Evolutionary conservation across 352 stramenopile species (phyloP), one percentile per base, ranked within the genome.

Genomic region (Phytophthora hibernalis): DNA sequence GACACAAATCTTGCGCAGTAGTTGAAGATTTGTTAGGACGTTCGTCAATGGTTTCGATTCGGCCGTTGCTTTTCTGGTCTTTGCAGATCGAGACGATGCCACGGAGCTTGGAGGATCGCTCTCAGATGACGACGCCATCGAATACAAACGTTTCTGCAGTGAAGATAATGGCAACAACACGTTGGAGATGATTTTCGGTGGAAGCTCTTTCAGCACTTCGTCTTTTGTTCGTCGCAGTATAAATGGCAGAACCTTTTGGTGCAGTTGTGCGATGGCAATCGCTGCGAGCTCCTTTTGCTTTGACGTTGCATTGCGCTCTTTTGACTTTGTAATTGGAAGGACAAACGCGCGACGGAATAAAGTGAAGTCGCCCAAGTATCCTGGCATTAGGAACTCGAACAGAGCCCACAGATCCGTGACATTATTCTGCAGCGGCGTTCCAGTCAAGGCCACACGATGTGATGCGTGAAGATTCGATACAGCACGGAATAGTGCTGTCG

Each of bases 361-460:
- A 11, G 51, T 13, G 21, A 95, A 97, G 2, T 93, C 89, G 15
- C 97, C 97, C 28, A 99, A 85, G 68, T 98, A 99, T 22, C 97
- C 97, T 22, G 97, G 97, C 96, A 99, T 98, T 1, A 99, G 58
- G 42, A 99, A 99, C 55, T 98, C 90, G 75, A 99, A 99, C 3
- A 98, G 77, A 40, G 95, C 87, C 97, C 97, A 99, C 31, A 99
- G 66, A 55, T 99, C 98, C 13, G 92, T 80, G 5, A 99, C 97
- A 30, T 97, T 92, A 76, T 99, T 99, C 61, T 99, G 97, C 43
- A 99, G 77, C 5, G 97, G 97, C 6, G 98, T 99, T 21, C 98
- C 98, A 42, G 93, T 99, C 33, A 99, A 74, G 31, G 97, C 93
- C 15, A 99, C 61, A 38, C 95, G 89, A 74, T 99, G 95, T 2